phyloP scores from a whole-genome alignment of 805 yeast genomes.

The Debaryomyces prosopidis region DNA sequence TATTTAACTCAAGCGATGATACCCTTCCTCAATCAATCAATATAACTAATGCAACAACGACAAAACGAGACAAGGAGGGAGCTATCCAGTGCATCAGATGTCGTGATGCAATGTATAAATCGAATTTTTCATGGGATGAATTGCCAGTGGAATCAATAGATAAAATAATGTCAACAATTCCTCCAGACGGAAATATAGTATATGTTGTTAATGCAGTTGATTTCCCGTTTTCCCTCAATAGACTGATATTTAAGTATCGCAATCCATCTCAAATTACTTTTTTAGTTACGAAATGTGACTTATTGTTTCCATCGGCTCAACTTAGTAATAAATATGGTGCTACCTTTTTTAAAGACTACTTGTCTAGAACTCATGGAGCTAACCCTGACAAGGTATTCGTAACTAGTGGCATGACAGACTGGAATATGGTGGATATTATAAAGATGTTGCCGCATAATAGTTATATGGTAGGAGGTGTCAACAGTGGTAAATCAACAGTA shows the following conservation, averaged over 20 bases:
- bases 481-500: conserved; percentile 69
- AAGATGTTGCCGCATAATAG: conserved; percentile 37
- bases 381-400: conserved; percentile 43
- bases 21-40: neutral
- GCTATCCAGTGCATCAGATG: conserved; percentile 54
- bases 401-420: conserved; percentile 51
- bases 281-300: conserved; percentile 46
- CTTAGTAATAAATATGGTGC: conserved; percentile 24
- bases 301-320: conserved; percentile 36
- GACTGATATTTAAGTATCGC: conserved; percentile 31
- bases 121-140: conserved; percentile 33
- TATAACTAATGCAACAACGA: no score
- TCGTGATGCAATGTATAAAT: conserved; percentile 48
- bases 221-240: conserved; percentile 63
- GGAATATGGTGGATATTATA: conserved; percentile 49
- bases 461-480: conserved; percentile 65
- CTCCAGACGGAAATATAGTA: conserved; percentile 47
- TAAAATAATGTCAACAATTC: conserved; percentile 32
- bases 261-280: conserved; percentile 37
- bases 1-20: conserved; percentile 19
- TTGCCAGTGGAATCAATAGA: conserved; percentile 23
- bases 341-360: conserved; percentile 33
- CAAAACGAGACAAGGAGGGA: neutral
- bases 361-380: conserved; percentile 30
- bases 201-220: conserved; percentile 69